Conservation (phyloP, 2,329 filamentous ascomycete genomes). For the Fusarium sp. region DNA sequence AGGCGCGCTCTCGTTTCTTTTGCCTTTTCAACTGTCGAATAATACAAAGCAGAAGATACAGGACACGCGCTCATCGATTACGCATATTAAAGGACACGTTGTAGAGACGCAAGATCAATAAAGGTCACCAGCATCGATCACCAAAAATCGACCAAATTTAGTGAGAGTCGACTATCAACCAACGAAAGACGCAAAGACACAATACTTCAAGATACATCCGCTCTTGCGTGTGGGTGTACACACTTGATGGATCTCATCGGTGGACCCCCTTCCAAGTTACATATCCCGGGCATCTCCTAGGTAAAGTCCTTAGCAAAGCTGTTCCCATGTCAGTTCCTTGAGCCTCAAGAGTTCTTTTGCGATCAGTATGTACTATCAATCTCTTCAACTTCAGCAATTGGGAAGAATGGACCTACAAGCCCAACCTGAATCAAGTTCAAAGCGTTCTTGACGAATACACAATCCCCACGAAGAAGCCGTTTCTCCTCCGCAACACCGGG, state of each 20-base stretch:
- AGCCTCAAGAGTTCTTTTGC: conserved; percentile 17
- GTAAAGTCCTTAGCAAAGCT: conserved; percentile 23
- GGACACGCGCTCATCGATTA: background rate
- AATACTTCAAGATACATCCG: conserved; percentile 30
- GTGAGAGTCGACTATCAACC: conserved; percentile 23
- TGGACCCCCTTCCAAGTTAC: conserved; percentile 30
- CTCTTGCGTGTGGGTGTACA: conserved; percentile 11
- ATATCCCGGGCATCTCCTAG: conserved; percentile 32
- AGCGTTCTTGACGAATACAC: background rate
- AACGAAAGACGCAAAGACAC: conserved; percentile 8
- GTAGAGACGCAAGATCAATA: conserved; percentile 5
- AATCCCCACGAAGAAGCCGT: conserved; percentile 10
- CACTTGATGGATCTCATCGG: conserved; percentile 34
- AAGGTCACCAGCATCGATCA: conserved; percentile 18
- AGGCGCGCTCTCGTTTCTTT: conserved; percentile 32
- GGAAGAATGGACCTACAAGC: background rate
- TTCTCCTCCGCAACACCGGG: conserved; percentile 40
- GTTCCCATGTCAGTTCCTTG: conserved; percentile 25
- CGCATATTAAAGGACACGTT: background rate
- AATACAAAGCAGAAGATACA: background rate
- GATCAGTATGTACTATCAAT: background rate
- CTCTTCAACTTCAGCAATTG: background rate
- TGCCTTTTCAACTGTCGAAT: background rate
- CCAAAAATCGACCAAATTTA: conserved; percentile 25
- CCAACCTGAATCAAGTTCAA: background rate